Base-by-base conservation (phyloP, 257 asterid species). In the Nyctanthes arbortristis region DNA sequence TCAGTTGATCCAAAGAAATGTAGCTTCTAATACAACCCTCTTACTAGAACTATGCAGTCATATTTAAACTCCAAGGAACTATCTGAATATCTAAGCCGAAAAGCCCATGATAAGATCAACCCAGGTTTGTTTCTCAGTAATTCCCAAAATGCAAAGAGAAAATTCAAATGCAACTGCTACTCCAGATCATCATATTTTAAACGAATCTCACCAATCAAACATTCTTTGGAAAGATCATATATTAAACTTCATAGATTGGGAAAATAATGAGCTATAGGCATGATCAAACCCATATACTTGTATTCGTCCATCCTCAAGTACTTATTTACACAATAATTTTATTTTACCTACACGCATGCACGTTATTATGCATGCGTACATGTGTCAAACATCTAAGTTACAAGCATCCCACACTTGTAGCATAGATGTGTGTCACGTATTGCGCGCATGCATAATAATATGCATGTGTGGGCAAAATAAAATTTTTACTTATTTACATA, bases 1-100 rank as follows among this genome's bases (percentile, higher is more conserved):
- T 93, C 99, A 33, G 91, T 93, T 37, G 99, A 89, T 63, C 97
- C 99, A 79, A 93, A 93, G 82, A 93, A 91, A 78, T 93, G 97
- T 80, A 93, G 81, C 81, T 93, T 93, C 89, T 91, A 93, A 66
- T 86, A 91, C 73, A 93, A 73, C 65, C 99, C 99, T 85, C 99
- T 86, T 63, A 93, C 87, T 1, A 97, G 99, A 89, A 93, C 91
- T 70, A 89, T 79, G 62, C 74, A 76, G 69, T 93, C 99, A 59
- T 93, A 91, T 76, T 89, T 87, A 70, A 91, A 87, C 22, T 70
- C 81, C 90, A 87, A 54, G 88, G 96, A 89, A 75, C 87, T 84
- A 78, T 81, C 95, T 20, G 99, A 97, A 77, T 93, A 93, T 75
- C 80, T 93, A 73, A 85, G 86, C 99, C 91, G 92, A 78, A 83